A percentile compares a stretch with the other conserved stretches of the same genome.
These are phyloP conservation scores for Fusarium floridanum DNA, from an alignment of 2,329 filamentous ascomycete genomes.

Conservation along the genomic window DNA sequence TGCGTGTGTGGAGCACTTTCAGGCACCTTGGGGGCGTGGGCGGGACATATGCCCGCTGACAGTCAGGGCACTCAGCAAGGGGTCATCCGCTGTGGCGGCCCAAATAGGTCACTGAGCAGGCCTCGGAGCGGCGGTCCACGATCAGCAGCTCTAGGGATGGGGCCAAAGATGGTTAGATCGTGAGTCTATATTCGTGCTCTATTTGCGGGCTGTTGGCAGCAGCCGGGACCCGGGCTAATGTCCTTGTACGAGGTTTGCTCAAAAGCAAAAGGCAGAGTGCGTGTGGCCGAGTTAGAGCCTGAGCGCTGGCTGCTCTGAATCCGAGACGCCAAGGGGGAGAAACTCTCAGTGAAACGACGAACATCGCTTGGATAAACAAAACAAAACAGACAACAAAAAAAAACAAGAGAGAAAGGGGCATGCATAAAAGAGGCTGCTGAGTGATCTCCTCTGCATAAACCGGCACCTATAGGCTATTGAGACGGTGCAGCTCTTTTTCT, in stretches of 20 bases:
- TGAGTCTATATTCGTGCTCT: constrained; percentile 5
- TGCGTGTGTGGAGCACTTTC: constrained; percentile 13
- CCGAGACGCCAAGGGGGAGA: background rate
- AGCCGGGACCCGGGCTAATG: background rate
- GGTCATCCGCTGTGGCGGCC: constrained; percentile 11
- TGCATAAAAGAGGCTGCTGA: constrained; percentile 8
- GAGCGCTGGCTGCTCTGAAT: background rate
- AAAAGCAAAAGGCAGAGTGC: background rate
- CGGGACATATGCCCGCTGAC: constrained; percentile 16
- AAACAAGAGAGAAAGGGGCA: constrained; percentile 1
- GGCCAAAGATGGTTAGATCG: constrained; percentile 1
- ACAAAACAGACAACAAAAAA: constrained; percentile 8
- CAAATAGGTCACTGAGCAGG: background rate
- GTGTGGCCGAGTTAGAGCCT: background rate
- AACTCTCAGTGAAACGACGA: background rate
- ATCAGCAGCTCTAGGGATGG: background rate
- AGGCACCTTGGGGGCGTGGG: constrained; percentile 24
- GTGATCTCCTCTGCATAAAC: constrained; percentile 19
- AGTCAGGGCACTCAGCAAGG: constrained; percentile 6
- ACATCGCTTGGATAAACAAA: background rate
- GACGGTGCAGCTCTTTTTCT: background rate
- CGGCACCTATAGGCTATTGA: background rate
- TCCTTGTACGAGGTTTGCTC: constrained; percentile 21
- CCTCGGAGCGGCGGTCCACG: background rate
- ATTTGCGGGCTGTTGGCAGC: background rate